These are phyloP conservation scores for Avena sativa DNA, from an alignment of 176 grass and related monocot genomes.

Conservation along the genomic window DNA sequence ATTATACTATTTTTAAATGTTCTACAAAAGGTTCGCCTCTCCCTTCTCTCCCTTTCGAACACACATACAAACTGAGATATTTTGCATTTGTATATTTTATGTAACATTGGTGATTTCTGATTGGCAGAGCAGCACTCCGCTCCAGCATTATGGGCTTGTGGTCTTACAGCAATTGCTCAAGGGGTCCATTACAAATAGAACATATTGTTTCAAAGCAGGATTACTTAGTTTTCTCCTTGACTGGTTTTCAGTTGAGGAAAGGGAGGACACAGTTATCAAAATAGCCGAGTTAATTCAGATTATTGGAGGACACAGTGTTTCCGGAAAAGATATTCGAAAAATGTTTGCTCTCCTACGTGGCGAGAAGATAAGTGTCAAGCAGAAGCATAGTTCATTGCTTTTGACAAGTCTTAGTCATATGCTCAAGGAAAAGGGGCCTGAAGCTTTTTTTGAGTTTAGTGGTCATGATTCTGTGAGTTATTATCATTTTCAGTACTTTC, in stretches of 20 bases:
- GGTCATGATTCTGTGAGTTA: constrained; percentile 86
- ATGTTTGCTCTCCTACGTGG: constrained; percentile 86
- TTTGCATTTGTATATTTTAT: constrained; percentile 43
- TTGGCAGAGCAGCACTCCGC: constrained; percentile 88
- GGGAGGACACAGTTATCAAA: constrained; percentile 76
- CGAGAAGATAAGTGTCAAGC: constrained; percentile 69
- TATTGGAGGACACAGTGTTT: constrained; percentile 96
- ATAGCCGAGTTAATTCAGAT: constrained; percentile 90
- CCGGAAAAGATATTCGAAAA: constrained; percentile 95
- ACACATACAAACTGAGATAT: not conserved
- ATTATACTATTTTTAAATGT: constrained; percentile 88
- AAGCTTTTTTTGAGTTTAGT: constrained; percentile 95
- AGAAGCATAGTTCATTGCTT: constrained; percentile 79
- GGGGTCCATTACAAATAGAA: constrained; percentile 88
- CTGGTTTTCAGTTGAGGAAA: constrained; percentile 84
- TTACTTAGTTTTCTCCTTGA: constrained; percentile 95
- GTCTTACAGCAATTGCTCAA: constrained; percentile 85
- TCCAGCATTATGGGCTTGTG: constrained; percentile 89
- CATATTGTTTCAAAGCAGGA: constrained; percentile 89
- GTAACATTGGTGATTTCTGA: constrained; percentile 50
- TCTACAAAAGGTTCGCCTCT: constrained; percentile 69
- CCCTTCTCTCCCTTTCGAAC: not conserved
- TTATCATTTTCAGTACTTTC: constrained; percentile 29
- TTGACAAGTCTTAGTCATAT: constrained; percentile 87
- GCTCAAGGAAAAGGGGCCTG: constrained; percentile 98